A percentile compares a stretch with the other conserved stretches of the same genome.
These are phyloP conservation scores for Entophlyctis luteolus DNA, from an alignment of 192 early-diverging fungal genomes.

Conservation along the genomic window DNA sequence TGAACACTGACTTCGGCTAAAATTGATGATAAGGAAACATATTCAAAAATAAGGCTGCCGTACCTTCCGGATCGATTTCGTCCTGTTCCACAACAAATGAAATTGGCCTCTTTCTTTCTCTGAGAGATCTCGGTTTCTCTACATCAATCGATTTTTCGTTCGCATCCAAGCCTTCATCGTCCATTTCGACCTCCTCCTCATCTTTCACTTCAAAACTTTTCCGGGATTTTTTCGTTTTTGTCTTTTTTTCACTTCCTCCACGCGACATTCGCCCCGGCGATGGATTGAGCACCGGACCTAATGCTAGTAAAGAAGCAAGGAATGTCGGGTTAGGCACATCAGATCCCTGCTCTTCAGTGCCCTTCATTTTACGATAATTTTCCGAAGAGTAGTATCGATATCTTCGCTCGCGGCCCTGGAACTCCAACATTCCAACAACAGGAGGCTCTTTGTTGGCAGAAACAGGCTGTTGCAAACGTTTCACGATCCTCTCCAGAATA, in stretches of 20 bases:
- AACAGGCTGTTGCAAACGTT: constrained; percentile 36
- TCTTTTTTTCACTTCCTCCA: background rate
- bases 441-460: constrained; percentile 24
- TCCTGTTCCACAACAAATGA: background rate
- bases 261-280: background rate
- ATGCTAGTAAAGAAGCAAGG: background rate
- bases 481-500: constrained; percentile 49
- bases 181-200: background rate
- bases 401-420: constrained; percentile 58
- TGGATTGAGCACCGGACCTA: background rate
- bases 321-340: background rate
- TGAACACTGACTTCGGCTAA: background rate
- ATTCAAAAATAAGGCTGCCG: background rate
- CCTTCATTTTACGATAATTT: constrained; percentile 20
- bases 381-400: constrained; percentile 60
- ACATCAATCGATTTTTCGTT: background rate
- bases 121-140: background rate
- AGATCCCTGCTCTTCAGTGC: background rate
- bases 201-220: background rate
- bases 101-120: constrained; percentile 1
- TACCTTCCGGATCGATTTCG: constrained; percentile 4
- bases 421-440: constrained; percentile 50
- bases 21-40: background rate
- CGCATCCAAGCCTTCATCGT: background rate
- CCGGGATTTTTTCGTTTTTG: background rate